Base-by-base conservation (phyloP, 2,329 filamentous ascomycete genomes). In the Colletotrichum graminicola region DNA sequence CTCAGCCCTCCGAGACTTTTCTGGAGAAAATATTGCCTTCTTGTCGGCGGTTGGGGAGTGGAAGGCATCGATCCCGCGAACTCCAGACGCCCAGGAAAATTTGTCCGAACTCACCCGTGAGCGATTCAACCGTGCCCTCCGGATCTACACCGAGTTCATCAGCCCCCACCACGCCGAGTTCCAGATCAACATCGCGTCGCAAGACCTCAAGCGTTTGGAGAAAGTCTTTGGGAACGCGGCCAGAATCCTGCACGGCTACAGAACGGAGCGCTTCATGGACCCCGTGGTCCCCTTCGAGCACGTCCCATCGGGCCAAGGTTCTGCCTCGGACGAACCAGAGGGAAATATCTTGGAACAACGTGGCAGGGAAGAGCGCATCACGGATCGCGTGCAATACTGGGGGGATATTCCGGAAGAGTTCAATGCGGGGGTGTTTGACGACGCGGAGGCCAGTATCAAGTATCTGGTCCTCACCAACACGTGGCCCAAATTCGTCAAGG, bases 21-120 rank as follows among this genome's bases (percentile, higher is more conserved):
- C 90, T 0, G 91, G 90, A 18, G 91, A 93, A 78, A 93, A 93
- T 76, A 90, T 93, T 74, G 87, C 90, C 57, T 93, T 93, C 78
- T 80, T 93, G 6, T 87, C 85, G 11, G 82, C 84, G 51, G 86
- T 92, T 11, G 82, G 84, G 2, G 83, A 86, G 68, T 92, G 89
- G 88, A 90, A 88, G 76, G 75, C 77, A 3, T 79, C 78, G 1
- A 77, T 80, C 56, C 79, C 80, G 0, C 52, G 39, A 10, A 23
- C 43, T 26, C 0, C 39, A 5, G 61, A 14, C 47, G 69, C 67
- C 59, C 73, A 74, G 39, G 75, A 77, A 7, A 66, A 67, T 8
- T 60, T 10, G 66, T 73, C 5, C 62, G 81, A 79, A 18, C 80
- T 80, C 32, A 82, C 81, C 7, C 86, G 86, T 43, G 83, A 87